These are phyloP conservation scores for Claviceps paspali DNA, from an alignment of 2,329 filamentous ascomycete genomes.

Conservation along the genomic window DNA sequence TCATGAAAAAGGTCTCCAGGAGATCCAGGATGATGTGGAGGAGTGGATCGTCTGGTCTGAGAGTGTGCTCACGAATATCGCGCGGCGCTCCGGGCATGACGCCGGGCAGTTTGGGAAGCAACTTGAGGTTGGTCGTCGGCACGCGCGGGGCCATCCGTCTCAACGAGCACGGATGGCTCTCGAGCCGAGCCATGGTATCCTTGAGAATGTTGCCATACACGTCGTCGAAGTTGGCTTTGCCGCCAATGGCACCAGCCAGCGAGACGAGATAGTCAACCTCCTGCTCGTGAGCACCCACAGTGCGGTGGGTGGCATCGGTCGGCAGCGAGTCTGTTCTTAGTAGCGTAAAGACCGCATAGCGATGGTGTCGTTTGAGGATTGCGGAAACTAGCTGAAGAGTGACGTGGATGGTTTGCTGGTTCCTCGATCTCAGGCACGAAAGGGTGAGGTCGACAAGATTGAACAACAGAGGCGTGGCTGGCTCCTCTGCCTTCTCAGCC, in stretches of 20 bases:
- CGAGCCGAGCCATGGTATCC: slow-evolving; percentile 53
- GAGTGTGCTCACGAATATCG: slow-evolving; percentile 44
- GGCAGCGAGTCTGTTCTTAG: slow-evolving; percentile 49
- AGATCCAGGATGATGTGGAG: slow-evolving; percentile 53
- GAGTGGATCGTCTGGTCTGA: slow-evolving; percentile 46
- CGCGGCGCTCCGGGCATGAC: slow-evolving; percentile 45
- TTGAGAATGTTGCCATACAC: slow-evolving; percentile 57
- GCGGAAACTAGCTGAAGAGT: slow-evolving; percentile 78
- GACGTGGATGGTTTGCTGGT: slow-evolving; percentile 77
- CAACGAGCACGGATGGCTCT: slow-evolving; percentile 59
- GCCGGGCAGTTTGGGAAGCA: slow-evolving; percentile 37
- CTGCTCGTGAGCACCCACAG: slow-evolving; percentile 57
- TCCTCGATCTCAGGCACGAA: slow-evolving; percentile 69
- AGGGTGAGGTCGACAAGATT: slow-evolving; percentile 84
- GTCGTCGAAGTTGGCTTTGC: slow-evolving; percentile 54
- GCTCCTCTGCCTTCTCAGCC: slow-evolving; percentile 56
- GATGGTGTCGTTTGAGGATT: slow-evolving; percentile 74
- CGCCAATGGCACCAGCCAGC: slow-evolving; percentile 53
- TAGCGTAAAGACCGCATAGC: slow-evolving; percentile 66
- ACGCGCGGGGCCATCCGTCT: slow-evolving; percentile 49
- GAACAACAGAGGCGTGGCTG: slow-evolving; percentile 72
- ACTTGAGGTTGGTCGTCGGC: slow-evolving; percentile 38
- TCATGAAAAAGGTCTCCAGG: slow-evolving; percentile 70
- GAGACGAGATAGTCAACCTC: slow-evolving; percentile 59
- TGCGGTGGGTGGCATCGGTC: slow-evolving; percentile 41